Percentiles rank a stretch among this genome's conserved stretches.
Conservation (phyloP, 2,329 filamentous ascomycete genomes). For the Epichloe sylvatica region DNA sequence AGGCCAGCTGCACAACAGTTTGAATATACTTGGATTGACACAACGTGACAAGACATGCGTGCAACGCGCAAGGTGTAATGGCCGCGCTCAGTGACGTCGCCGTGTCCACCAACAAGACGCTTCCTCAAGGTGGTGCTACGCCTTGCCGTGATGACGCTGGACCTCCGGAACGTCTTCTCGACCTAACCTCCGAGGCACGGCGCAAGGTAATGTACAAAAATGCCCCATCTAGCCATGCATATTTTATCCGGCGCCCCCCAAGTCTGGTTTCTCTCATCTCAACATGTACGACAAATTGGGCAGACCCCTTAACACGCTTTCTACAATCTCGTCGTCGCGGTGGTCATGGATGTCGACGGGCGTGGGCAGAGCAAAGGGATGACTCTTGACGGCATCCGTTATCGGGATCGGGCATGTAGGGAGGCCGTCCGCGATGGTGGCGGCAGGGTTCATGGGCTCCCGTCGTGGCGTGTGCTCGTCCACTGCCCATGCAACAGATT, state of each 20-base stretch:
- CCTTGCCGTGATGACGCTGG: constrained; percentile 27
- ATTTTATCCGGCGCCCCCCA: too few species aligned
- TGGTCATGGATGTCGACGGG: neutral
- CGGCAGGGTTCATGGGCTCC: too few species aligned
- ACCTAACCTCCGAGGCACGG: constrained; percentile 16
- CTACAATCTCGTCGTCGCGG: constrained; percentile 19
- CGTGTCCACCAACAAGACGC: too few species aligned
- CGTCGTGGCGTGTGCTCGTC: neutral
- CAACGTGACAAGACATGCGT: too few species aligned
- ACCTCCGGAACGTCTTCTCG: constrained; percentile 23
- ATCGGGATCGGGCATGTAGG: too few species aligned
- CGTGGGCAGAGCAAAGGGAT: too few species aligned
- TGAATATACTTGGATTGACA: too few species aligned
- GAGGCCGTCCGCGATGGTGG: neutral
- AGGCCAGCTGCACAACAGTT: too few species aligned
- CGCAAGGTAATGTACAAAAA: constrained; percentile 5
- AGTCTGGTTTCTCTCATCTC: constrained; percentile 12
- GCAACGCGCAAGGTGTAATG: too few species aligned
- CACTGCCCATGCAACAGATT: neutral
- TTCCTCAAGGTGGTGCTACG: constrained; percentile 2
- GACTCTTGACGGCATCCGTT: neutral
- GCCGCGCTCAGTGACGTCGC: too few species aligned
- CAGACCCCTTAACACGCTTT: constrained; percentile 22
- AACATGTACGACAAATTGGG: constrained; percentile 35
- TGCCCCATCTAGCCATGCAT: too few species aligned